Evolutionary conservation across 2,329 filamentous ascomycete species (phyloP), one percentile per base, ranked within the genome.

Genomic region (Exutisphaerella laricina): DNA sequence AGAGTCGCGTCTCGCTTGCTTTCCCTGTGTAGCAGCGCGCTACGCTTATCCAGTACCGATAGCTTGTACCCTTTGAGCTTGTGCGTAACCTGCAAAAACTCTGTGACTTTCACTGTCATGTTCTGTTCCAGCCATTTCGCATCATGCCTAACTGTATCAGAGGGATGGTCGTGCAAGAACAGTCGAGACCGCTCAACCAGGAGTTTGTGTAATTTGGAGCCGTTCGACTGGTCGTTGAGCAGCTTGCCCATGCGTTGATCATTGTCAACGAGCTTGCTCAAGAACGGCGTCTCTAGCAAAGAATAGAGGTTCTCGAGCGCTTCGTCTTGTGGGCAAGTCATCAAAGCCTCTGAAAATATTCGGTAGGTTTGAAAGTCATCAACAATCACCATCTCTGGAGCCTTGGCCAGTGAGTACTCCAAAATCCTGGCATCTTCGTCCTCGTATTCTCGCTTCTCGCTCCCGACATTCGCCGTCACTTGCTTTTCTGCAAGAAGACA

Each of bases 281-380:
- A 73, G 41, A 78, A 79, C 32, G 81, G 77, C 3, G 88, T 84
- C 1, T 92, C 92, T 3, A 98, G 79, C 5, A 81, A 75, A 25
- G 79, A 66, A 64, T 98, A 98, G 50, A 98, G 90, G 1, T 77
- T 75, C 61, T 98, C 92, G 1, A 98, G 71, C 0, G 69, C 62
- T 50, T 97, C 92, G 59, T 98, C 92, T 62, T 95, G 86, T 0
- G 92, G 94, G 0, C 89, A 88, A 48, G 85, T 88, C 20, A 94
- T 75, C 21, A 98, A 73, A 49, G 80, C 79, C 39, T 88, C 79
- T 59, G 89, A 90, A 72, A 98, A 98, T 1, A 92, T 72, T 23
- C 84, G 82, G 62, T 90, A 95, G 58, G 85, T 88, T 56, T 87
- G 85, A 56, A 92, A 89, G 57, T 97, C 90, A 60, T 95, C 88